phyloP scores from a whole-genome alignment of 2,329 filamentous ascomycete species.

The Didymella pomorum region DNA sequence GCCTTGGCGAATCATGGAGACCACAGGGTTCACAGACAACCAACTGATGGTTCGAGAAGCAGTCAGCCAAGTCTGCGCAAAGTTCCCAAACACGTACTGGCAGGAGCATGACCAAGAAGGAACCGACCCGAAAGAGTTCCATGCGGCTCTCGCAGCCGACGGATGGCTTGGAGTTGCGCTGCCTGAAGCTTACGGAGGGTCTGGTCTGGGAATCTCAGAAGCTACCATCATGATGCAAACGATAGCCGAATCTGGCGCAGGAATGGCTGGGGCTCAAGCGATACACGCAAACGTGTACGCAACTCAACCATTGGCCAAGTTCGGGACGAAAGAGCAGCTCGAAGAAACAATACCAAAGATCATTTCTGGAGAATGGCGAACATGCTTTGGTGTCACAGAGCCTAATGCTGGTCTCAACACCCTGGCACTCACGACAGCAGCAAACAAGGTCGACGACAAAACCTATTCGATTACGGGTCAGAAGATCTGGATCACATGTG shows the following conservation, averaged over 20 bases:
- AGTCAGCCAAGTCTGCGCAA: conserved; percentile 71
- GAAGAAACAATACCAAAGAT: conserved; percentile 72
- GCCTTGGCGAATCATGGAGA: conserved; percentile 69
- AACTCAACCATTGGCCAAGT: conserved; percentile 77
- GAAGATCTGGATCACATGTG: conserved; percentile 90
- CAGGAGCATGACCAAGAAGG: conserved; percentile 74
- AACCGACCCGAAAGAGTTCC: conserved; percentile 77
- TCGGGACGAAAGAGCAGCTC: conserved; percentile 72
- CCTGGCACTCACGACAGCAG: conserved; percentile 64
- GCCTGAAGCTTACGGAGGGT: conserved; percentile 76
- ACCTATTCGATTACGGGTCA: conserved; percentile 76
- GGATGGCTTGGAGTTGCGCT: conserved; percentile 85
- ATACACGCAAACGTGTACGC: conserved; percentile 74
- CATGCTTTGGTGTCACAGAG: conserved; percentile 87
- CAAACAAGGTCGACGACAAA: conserved; percentile 60
- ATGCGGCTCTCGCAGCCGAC: conserved; percentile 74
- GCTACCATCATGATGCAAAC: conserved; percentile 90
- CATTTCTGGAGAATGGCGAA: conserved; percentile 73
- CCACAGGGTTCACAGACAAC: conserved; percentile 73
- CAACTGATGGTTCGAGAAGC: conserved; percentile 77
- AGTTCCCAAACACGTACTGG: conserved; percentile 79
- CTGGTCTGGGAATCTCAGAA: conserved; percentile 79
- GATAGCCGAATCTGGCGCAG: conserved; percentile 78
- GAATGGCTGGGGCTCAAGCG: conserved; percentile 72
- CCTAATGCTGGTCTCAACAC: conserved; percentile 83